Evolutionary conservation across 495 filamentous ascomycete genomes (phyloP).

Genomic region (Mytilinidion resinicola): DNA sequence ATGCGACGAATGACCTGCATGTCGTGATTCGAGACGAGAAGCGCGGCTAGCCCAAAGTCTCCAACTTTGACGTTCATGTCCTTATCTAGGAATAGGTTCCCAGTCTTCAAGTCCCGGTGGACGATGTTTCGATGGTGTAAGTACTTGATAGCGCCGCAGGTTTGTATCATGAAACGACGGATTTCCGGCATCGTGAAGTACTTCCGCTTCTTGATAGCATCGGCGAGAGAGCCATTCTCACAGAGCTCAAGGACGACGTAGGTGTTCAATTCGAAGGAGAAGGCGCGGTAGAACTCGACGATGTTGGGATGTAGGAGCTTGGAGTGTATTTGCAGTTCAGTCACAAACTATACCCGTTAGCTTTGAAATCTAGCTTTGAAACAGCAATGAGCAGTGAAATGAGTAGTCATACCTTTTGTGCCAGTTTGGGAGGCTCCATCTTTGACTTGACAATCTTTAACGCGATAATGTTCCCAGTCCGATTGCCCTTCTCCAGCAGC

Average conservation of each 20-base stretch:
- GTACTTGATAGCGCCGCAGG: conserved; percentile 93
- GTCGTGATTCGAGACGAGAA: conserved; percentile 79
- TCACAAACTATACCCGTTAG: conserved; percentile 72
- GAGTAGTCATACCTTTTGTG: conserved; percentile 66
- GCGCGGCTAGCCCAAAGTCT: conserved; percentile 93
- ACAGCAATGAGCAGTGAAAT: background rate
- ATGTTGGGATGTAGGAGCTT: conserved; percentile 94
- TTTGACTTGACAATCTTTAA: conserved; percentile 87
- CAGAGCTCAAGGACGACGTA: conserved; percentile 94
- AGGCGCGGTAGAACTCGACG: conserved; percentile 89
- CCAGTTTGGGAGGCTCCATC: conserved; percentile 76
- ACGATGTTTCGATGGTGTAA: conserved; percentile 92
- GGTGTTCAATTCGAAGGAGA: conserved; percentile 79
- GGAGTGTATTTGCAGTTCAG: conserved; percentile 94
- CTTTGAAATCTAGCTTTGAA: conserved; percentile 4
- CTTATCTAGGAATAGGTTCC: conserved; percentile 91
- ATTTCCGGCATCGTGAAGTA: conserved; percentile 86
- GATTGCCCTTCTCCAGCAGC: conserved; percentile 49
- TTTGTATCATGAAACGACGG: conserved; percentile 84
- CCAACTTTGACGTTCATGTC: conserved; percentile 98
- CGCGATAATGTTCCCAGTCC: conserved; percentile 57
- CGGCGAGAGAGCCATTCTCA: conserved; percentile 94
- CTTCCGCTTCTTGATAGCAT: conserved; percentile 87
- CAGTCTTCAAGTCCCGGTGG: conserved; percentile 95
- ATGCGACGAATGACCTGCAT: conserved; percentile 62